phyloP scores from a whole-genome alignment of 257 asterid genomes.

The Solanum sitiens region DNA sequence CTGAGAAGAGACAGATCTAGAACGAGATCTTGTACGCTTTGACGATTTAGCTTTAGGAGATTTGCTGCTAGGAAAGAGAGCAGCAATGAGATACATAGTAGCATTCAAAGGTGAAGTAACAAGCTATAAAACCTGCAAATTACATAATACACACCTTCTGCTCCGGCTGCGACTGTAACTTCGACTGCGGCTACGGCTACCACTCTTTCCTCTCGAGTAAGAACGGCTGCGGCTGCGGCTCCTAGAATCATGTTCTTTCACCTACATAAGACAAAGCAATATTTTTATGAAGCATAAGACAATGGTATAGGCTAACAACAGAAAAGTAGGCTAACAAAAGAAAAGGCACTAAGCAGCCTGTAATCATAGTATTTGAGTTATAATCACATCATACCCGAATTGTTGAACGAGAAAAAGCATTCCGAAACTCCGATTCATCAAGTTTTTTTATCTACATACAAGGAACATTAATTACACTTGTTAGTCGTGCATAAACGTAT shows the following conservation, averaged over 20 bases:
- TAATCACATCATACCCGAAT: slow-evolving; percentile 47
- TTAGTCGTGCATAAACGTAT: not conserved
- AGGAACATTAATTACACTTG: not conserved
- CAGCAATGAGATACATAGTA: not conserved
- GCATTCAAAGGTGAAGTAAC: not conserved
- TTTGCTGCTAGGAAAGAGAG: slow-evolving; percentile 44
- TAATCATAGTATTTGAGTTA: not conserved
- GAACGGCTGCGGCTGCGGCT: slow-evolving; percentile 64
- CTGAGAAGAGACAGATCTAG: slow-evolving; percentile 19
- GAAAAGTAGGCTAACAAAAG: not conserved
- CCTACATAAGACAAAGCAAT: slow-evolving; percentile 23
- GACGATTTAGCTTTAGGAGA: slow-evolving; percentile 83
- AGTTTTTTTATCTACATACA: slow-evolving; percentile 71
- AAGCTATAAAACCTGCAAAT: not conserved
- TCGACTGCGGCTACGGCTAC: slow-evolving; percentile 50
- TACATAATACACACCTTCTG: slow-evolving; percentile 35
- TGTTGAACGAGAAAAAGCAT: slow-evolving; percentile 76
- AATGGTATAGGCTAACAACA: not conserved
- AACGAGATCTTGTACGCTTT: slow-evolving; percentile 66
- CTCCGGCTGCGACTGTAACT: slow-evolving; percentile 79
- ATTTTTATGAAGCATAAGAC: not conserved
- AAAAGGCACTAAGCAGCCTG: not conserved
- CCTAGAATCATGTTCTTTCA: slow-evolving; percentile 77
- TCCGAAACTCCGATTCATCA: slow-evolving; percentile 84
- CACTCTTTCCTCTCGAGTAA: slow-evolving; percentile 60